Evolutionary conservation across 352 stramenopile species (phyloP).

Genomic region (Globisporangium polare): DNA sequence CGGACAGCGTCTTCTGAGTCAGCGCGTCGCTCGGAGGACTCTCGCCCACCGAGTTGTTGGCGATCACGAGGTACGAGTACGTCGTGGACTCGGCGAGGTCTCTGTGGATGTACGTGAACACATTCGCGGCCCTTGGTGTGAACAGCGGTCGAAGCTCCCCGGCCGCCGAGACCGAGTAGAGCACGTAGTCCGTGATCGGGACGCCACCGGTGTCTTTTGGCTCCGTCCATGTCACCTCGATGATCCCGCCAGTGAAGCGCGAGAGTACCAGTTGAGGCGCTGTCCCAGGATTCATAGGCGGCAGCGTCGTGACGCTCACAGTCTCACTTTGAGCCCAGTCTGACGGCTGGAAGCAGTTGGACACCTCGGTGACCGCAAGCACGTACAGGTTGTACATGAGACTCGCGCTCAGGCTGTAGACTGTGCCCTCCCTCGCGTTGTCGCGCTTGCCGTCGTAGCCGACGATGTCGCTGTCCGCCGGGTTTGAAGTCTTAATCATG

Average conservation of each 20-base stretch:
- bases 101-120: constrained; percentile 35
- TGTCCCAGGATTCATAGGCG: constrained; percentile 19
- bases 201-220: constrained; percentile 32
- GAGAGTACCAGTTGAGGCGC: constrained; percentile 23
- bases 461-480: constrained; percentile 13
- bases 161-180: constrained; percentile 20
- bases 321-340: constrained; percentile 20
- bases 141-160: constrained; percentile 22
- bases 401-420: constrained; percentile 27
- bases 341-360: constrained; percentile 24
- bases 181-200: constrained; percentile 23
- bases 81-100: constrained; percentile 42
- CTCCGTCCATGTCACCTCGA: constrained; percentile 29
- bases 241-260: constrained; percentile 29
- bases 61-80: constrained; percentile 44
- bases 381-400: constrained; percentile 34
- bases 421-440: constrained; percentile 13
- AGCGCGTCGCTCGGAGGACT: constrained; percentile 34
- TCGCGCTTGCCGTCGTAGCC: constrained; percentile 44
- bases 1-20: constrained; percentile 27
- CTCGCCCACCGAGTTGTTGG: constrained; percentile 30
- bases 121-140: constrained; percentile 14
- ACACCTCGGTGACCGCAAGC: constrained; percentile 29
- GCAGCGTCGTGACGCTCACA: constrained; percentile 12
- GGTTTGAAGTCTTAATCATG: constrained; percentile 20